A percentile compares a stretch with the other conserved stretches of the same genome.
phyloP scores from a whole-genome alignment of 2,329 filamentous ascomycete species.

The Colletotrichum coccodes region DNA sequence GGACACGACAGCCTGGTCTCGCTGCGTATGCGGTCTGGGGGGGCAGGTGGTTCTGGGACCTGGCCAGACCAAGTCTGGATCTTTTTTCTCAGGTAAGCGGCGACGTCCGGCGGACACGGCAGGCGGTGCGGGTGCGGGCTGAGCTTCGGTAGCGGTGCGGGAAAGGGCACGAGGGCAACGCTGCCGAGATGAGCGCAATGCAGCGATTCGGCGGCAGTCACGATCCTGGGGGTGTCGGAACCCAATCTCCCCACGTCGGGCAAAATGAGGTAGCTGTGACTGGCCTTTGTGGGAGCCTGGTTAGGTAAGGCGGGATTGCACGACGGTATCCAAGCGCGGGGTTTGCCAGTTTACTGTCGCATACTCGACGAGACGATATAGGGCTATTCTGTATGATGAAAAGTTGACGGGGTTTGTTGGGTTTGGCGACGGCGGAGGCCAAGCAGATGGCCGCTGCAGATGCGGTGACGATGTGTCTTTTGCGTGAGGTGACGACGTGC shows the following conservation, averaged over 20 bases:
- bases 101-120: slow-evolving; percentile 22
- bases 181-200: neutral
- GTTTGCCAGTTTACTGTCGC: slow-evolving; percentile 23
- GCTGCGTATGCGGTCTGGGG: slow-evolving; percentile 19
- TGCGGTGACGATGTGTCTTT: neutral
- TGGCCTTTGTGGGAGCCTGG: slow-evolving; percentile 24
- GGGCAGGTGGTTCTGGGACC: slow-evolving; percentile 30
- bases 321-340: slow-evolving; percentile 20
- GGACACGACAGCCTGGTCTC: slow-evolving; percentile 29
- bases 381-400: neutral
- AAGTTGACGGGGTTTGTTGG: neutral
- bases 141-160: slow-evolving; percentile 17
- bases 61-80: slow-evolving; percentile 26
- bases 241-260: slow-evolving; percentile 27
- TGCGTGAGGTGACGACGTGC: neutral
- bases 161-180: slow-evolving; percentile 13
- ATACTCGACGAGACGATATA: neutral
- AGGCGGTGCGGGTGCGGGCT: slow-evolving; percentile 16
- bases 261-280: slow-evolving; percentile 10
- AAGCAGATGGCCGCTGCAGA: neutral
- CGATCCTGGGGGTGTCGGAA: slow-evolving; percentile 4
- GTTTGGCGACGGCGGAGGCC: neutral
- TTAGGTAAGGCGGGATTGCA: slow-evolving; percentile 28
- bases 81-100: slow-evolving; percentile 20
- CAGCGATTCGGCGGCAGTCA: slow-evolving; percentile 20